These are phyloP conservation scores for Cystofilobasidium ferigula DNA, from an alignment of 768 basidiomycete genomes.

Conservation along the genomic window DNA sequence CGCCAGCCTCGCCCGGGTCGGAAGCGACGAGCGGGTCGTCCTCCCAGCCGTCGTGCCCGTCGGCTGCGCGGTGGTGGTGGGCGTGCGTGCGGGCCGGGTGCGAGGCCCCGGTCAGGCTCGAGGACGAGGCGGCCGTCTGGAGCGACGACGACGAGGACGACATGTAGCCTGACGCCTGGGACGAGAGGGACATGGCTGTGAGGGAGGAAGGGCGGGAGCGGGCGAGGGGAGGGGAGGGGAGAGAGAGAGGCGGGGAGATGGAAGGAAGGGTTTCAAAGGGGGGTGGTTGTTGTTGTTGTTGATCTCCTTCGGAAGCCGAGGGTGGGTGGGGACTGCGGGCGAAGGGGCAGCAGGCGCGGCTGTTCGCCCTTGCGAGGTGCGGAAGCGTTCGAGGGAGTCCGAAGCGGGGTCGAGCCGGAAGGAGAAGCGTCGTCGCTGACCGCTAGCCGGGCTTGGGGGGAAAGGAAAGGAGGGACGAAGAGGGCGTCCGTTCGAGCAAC, in stretches of 20 bases:
- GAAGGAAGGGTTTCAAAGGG: no score
- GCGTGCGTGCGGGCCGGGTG: neutral
- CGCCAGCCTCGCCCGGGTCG: neutral
- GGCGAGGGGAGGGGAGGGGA: neutral
- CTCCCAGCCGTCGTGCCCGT: neutral
- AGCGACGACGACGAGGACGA: conserved; percentile 1
- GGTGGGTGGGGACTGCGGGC: no score
- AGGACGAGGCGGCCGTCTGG: neutral
- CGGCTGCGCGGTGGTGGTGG: neutral
- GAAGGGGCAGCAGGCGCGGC: no score
- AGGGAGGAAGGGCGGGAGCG: neutral
- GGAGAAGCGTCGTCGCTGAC: no score
- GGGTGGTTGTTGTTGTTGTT: no score
- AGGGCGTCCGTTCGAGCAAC: no score
- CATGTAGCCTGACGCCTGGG: conserved; percentile 2
- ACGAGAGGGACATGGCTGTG: neutral
- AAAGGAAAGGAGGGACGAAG: no score
- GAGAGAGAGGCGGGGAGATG: neutral
- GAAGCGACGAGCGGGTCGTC: neutral
- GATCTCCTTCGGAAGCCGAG: no score
- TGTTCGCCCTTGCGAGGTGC: no score
- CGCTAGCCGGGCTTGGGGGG: no score
- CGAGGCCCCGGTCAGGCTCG: neutral
- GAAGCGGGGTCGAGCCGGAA: no score
- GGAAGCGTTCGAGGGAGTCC: no score